phyloP scores from a whole-genome alignment of 164 flowering plant genomes.

The Macadamia integrifolia region DNA sequence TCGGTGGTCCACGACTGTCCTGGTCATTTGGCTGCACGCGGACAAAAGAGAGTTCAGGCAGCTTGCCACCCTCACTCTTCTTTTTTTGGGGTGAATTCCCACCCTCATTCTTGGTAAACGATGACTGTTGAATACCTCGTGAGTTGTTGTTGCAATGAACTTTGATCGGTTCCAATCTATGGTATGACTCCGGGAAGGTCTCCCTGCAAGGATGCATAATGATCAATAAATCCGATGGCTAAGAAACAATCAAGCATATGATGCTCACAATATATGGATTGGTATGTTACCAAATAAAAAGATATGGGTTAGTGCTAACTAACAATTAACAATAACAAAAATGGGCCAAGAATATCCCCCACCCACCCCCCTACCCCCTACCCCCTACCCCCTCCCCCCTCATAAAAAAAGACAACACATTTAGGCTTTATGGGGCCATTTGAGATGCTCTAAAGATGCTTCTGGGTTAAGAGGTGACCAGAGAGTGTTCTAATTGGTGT shows the following conservation, averaged over 20 bases:
- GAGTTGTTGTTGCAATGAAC: conserved; percentile 32
- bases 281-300: no score
- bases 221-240: neutral
- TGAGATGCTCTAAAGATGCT: no score
- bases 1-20: conserved; percentile 32
- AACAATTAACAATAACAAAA: no score
- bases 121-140: conserved; percentile 28
- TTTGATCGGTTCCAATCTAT: conserved; percentile 36
- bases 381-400: no score
- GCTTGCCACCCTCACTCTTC: conserved; percentile 23
- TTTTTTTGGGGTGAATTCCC: neutral
- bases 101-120: conserved; percentile 27
- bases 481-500: no score
- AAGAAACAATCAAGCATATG: neutral
- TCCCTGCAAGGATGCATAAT: conserved; percentile 27
- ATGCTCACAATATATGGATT: no score
- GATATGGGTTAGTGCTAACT: no score
- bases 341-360: neutral
- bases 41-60: conserved; percentile 49
- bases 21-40: conserved; percentile 44
- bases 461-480: no score
- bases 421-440: neutral
- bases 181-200: conserved; percentile 24
- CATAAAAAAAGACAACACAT: no score
- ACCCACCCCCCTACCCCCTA: no score